Conservation (phyloP, 1,284 basidiomycete genomes). For the Marasmius fiardii region DNA sequence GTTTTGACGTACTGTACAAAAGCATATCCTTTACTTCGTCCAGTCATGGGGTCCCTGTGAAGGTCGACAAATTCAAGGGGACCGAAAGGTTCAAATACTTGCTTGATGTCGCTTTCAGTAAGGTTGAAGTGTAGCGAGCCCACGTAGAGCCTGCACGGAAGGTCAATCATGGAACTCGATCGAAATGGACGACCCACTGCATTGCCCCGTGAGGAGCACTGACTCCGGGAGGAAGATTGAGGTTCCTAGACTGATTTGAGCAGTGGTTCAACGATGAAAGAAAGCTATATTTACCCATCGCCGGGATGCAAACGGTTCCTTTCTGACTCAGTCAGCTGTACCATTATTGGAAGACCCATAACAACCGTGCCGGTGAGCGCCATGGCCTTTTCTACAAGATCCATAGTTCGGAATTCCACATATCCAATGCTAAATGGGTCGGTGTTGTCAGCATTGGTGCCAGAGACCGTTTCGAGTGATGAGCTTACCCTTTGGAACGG, state of each 20-base stretch:
- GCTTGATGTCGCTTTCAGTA: conserved; percentile 92
- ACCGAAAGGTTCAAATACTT: conserved; percentile 98
- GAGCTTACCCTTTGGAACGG: conserved; percentile 90
- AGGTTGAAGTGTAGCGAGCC: conserved; percentile 96
- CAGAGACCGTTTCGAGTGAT: conserved; percentile 27
- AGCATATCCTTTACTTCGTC: conserved; percentile 95
- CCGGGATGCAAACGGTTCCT: conserved; percentile 86
- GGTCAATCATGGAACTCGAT: conserved; percentile 9
- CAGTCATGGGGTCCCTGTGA: conserved; percentile 89
- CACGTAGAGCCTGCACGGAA: conserved; percentile 78
- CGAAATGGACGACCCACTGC: conserved; percentile 50
- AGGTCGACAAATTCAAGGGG: conserved; percentile 98
- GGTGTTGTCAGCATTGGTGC: neutral
- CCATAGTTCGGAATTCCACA: conserved; percentile 90
- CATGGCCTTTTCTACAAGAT: conserved; percentile 89
- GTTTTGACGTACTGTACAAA: conserved; percentile 82
- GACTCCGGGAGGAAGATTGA: conserved; percentile 76
- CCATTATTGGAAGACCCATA: conserved; percentile 96
- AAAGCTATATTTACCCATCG: conserved; percentile 56
- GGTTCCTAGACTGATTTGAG: conserved; percentile 42
- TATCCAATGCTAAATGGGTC: conserved; percentile 74
- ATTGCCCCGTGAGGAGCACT: conserved; percentile 74
- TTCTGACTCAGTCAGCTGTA: conserved; percentile 96
- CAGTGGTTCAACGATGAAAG: conserved; percentile 9
- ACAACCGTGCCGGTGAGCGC: conserved; percentile 90